Base-by-base conservation (phyloP, 352 stramenopile species). In the Phytophthora rubi region DNA sequence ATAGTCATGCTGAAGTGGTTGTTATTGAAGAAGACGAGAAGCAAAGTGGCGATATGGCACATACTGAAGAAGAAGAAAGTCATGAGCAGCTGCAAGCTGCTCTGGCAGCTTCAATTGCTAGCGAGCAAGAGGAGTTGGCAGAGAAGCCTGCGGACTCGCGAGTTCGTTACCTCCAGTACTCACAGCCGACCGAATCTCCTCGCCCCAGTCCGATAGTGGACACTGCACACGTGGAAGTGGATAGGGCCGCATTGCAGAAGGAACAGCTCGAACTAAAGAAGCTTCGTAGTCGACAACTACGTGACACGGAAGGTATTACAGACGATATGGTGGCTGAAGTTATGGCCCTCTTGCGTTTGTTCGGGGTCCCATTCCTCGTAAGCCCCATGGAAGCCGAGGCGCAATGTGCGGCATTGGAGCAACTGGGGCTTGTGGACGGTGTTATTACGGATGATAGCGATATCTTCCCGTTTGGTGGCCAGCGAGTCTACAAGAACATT, bases 351-450 rank as follows among this genome's bases (percentile, higher is more conserved):
- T 72, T 99, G 16, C 85, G 80, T n/a, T 76, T 99, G 3, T 99
- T 99, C 85, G 98, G 98, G 3, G 92, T 99, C 16, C 98, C 98
- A 0, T 99, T 98, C 75, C 75, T 99, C n/a, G 94, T 99, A 32
- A 97, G 97, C n/a, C 98, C 98, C 1, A 99, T 98, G 81, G 98
- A 99, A 82, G 98, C 98, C 2, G 98, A 99, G 81, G 97, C 98
- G 4, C 98, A 99, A 76, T 99, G 98, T 79, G 97, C 96, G 6
- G 87, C 90, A 32, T 82, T 99, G 30, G 97, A 99, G 74, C 80
- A 96, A 60, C 79, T 97, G 48, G 96, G 97, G 6, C 75, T 99
- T 3, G 98, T 99, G 5, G 90, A 99, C 74, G 98, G 98, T 4
- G 96, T 99, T 54, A 97, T 99, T 48, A 99, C 97, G 1, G 97